phyloP scores from a whole-genome alignment of 768 basidiomycete genomes.

The Obba rivulosa region DNA sequence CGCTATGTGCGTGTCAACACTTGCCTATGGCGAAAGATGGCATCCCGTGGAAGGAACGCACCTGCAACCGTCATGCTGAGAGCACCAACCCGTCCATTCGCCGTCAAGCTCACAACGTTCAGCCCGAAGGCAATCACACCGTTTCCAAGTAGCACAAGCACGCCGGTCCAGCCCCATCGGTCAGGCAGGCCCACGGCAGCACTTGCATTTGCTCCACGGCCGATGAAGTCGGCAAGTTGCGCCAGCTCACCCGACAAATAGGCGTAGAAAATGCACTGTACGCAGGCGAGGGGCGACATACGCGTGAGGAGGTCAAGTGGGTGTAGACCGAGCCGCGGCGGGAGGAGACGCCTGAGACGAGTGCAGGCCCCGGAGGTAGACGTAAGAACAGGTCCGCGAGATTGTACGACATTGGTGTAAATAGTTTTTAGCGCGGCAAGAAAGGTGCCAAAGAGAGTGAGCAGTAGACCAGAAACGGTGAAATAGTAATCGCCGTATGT shows the following conservation, averaged over 20 bases:
- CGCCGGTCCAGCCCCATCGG: slow-evolving; percentile 26
- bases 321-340: slow-evolving; percentile 41
- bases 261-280: slow-evolving; percentile 79
- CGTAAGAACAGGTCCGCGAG: slow-evolving; percentile 19
- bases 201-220: not conserved
- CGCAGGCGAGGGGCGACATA: slow-evolving; percentile 88
- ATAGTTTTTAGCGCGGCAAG: slow-evolving; percentile 94
- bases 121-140: slow-evolving; percentile 87
- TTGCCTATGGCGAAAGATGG: not conserved
- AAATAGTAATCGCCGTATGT: slow-evolving; percentile 97
- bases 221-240: slow-evolving; percentile 12
- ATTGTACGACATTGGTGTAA: slow-evolving; percentile 76
- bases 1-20: slow-evolving; percentile 39
- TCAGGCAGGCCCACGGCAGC: not conserved
- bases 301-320: slow-evolving; percentile 85
- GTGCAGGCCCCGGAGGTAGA: slow-evolving; percentile 4
- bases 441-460: slow-evolving; percentile 87
- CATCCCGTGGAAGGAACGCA: slow-evolving; percentile 28
- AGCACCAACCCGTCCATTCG: slow-evolving; percentile 90
- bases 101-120: slow-evolving; percentile 91
- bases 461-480: slow-evolving; percentile 74
- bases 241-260: slow-evolving; percentile 77
- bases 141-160: slow-evolving; percentile 62
- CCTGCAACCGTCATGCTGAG: slow-evolving; percentile 89
- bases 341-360: slow-evolving; percentile 6